Evolutionary conservation across 2,329 filamentous ascomycete genomes (phyloP).

Genomic region (Aureobasidium subglaciale): DNA sequence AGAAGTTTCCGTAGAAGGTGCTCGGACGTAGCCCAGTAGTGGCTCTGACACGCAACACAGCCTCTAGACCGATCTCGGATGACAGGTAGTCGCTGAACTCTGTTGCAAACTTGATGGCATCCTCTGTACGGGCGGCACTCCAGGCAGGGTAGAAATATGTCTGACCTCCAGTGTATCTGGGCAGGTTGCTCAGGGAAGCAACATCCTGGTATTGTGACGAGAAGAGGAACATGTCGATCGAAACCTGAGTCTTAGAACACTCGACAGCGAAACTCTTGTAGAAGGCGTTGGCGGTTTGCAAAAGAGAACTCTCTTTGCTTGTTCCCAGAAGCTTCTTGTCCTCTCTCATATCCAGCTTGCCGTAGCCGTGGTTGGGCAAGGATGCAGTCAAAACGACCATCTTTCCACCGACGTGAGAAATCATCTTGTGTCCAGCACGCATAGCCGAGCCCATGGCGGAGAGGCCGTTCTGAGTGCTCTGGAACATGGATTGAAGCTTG

Average conservation of each 20-base stretch:
- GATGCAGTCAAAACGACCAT: slow-evolving; percentile 86
- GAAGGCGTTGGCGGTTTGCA: slow-evolving; percentile 91
- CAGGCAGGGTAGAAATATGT: slow-evolving; percentile 98
- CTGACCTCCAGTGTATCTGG: slow-evolving; percentile 91
- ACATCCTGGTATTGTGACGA: slow-evolving; percentile 96
- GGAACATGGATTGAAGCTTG: slow-evolving; percentile 93
- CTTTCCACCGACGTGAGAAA: slow-evolving; percentile 89
- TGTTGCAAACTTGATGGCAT: slow-evolving; percentile 94
- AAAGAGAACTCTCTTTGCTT: slow-evolving; percentile 76
- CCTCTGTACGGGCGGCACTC: slow-evolving; percentile 88
- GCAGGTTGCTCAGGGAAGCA: slow-evolving; percentile 88
- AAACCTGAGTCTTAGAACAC: slow-evolving; percentile 97
- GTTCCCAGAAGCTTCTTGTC: slow-evolving; percentile 95
- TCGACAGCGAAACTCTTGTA: slow-evolving; percentile 99
- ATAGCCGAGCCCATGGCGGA: slow-evolving; percentile 96
- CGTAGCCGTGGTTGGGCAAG: slow-evolving; percentile 81
- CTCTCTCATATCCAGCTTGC: slow-evolving; percentile 86
- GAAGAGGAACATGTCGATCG: slow-evolving; percentile 97
- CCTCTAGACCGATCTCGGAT: slow-evolving; percentile 90
- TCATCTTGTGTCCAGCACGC: slow-evolving; percentile 89
- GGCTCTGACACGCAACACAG: slow-evolving; percentile 88
- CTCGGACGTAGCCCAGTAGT: slow-evolving; percentile 94
- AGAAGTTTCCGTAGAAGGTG: slow-evolving; percentile 99
- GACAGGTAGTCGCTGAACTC: slow-evolving; percentile 98
- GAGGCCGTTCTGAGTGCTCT: slow-evolving; percentile 78